Base-by-base conservation (phyloP, 352 stramenopile genomes). In the Peronospora farinosa region DNA sequence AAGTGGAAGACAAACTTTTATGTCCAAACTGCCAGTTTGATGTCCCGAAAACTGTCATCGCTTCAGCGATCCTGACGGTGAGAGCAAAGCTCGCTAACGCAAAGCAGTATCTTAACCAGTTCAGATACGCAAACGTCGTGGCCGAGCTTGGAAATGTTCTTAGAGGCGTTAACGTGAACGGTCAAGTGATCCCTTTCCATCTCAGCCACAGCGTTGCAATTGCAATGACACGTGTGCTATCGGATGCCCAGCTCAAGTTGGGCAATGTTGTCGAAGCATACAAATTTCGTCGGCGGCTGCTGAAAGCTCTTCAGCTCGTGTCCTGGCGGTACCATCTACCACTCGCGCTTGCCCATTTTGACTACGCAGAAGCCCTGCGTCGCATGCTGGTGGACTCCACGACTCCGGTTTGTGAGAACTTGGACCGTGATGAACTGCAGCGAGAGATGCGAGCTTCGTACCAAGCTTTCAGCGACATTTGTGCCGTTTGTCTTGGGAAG, bases 211-310 rank as follows among this genome's bases (percentile, higher is more conserved):
- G 42, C 2, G 43, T 78, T 6, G 49, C 56, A 5, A 76, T 74
- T 37, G 53, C 58, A n/a, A 40, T 62, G 27, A 31, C 51, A 6
- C 55, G 65, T 0, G 28, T 66, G 16, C 57, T 77, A 9, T 57
- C 65, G 0, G 62, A 81, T n/a, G 70, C 65, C 1, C 50, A 67
- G 8, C 51, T 65, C 40, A 81, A 81, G 51, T 12, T 70, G 12
- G 64, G 65, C n/a, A 54, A 72, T 48, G 25, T 74, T 35, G 44
- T 63, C 23, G 27, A 47, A 23, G 60, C 53, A 2, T 77, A 74
- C 32, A 33, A 57, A 10, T 35, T 67, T 35, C 67, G 62, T 27
- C 39, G 57, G 17, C 40, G 63, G 30, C 27, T 70, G 2, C n/a
- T 81, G 4, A 43, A 47, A 5, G 41, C 53, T 7, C 55, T 81